Evolutionary conservation across 1,284 basidiomycete genomes (phyloP).

Genomic region (Phellinidium pouzarii): DNA sequence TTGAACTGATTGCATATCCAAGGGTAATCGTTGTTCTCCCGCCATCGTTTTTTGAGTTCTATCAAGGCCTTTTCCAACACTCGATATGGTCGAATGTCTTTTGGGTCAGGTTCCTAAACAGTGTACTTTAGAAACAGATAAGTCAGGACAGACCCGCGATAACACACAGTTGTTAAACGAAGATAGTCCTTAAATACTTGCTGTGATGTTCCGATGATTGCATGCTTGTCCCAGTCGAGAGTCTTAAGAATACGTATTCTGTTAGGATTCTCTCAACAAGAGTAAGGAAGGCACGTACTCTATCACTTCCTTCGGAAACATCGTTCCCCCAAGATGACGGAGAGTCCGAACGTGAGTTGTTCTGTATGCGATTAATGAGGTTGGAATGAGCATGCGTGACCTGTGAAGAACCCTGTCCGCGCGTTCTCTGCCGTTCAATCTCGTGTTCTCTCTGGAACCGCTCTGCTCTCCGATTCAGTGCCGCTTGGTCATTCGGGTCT

Average conservation of each 20-base stretch:
- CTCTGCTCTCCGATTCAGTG: conserved; percentile 63
- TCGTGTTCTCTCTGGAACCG: conserved; percentile 79
- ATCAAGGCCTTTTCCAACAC: conserved; percentile 82
- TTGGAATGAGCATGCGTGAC: conserved; percentile 45
- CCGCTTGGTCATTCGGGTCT: conserved; percentile 58
- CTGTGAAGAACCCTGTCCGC: conserved; percentile 35
- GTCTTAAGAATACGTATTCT: conserved; percentile 50
- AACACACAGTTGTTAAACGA: conserved; percentile 82
- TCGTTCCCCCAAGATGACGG: conserved; percentile 42
- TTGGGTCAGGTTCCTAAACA: conserved; percentile 84
- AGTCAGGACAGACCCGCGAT: neutral
- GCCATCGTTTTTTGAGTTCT: conserved; percentile 88
- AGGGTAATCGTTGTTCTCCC: conserved; percentile 75
- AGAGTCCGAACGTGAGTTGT: conserved; percentile 38
- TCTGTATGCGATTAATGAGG: conserved; percentile 36
- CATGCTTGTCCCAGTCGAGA: conserved; percentile 94
- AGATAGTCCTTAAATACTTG: conserved; percentile 96
- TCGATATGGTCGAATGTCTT: conserved; percentile 85
- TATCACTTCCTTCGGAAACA: conserved; percentile 58
- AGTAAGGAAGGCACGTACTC: conserved; percentile 40
- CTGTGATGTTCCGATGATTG: conserved; percentile 87
- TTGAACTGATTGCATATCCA: conserved; percentile 99
- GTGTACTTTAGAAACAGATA: neutral
- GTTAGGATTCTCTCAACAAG: neutral
- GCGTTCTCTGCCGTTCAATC: conserved; percentile 61